Conservation (phyloP, 805 yeast species). For the Scheffersomyces amazonensis region DNA sequence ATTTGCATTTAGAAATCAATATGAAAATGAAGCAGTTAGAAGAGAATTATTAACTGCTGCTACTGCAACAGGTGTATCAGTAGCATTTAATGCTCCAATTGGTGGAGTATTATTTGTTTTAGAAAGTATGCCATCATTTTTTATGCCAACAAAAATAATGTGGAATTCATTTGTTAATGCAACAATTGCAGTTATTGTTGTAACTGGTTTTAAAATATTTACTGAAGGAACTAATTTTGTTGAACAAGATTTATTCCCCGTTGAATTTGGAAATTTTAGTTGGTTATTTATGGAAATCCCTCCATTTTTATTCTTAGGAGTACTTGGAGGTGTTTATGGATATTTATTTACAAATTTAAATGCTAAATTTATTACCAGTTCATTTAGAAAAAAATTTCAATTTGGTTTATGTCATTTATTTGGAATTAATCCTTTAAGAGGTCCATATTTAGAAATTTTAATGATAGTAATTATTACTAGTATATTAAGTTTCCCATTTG, state of each 20-base stretch:
- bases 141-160: conserved; percentile 61
- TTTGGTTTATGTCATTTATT: conserved; percentile 16
- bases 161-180: conserved; percentile 86
- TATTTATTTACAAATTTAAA: conserved; percentile 49
- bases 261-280: conserved; percentile 64
- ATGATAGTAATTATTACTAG: conserved; percentile 50
- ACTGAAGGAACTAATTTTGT: conserved; percentile 37
- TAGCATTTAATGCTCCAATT: conserved; percentile 83
- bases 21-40: conserved; percentile 54
- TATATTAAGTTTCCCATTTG: conserved; percentile 52
- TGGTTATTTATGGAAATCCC: conserved; percentile 72
- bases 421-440: conserved; percentile 14
- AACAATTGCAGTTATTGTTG: conserved; percentile 63
- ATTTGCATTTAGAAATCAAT: conserved; percentile 4
- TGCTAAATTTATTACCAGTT: conserved; percentile 19
- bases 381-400: conserved; percentile 32
- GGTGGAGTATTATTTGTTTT: conserved; percentile 82
- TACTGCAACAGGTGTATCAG: conserved; percentile 79
- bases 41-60: conserved; percentile 74
- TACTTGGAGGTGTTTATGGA: conserved; percentile 69
- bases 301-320: conserved; percentile 72
- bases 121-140: conserved; percentile 64
- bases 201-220: conserved; percentile 40
- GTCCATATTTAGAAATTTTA: conserved; percentile 47
- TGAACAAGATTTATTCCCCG: conserved; percentile 54